These are phyloP conservation scores for Agrocybe praecox DNA, from an alignment of 768 basidiomycete species.

Conservation along the genomic window DNA sequence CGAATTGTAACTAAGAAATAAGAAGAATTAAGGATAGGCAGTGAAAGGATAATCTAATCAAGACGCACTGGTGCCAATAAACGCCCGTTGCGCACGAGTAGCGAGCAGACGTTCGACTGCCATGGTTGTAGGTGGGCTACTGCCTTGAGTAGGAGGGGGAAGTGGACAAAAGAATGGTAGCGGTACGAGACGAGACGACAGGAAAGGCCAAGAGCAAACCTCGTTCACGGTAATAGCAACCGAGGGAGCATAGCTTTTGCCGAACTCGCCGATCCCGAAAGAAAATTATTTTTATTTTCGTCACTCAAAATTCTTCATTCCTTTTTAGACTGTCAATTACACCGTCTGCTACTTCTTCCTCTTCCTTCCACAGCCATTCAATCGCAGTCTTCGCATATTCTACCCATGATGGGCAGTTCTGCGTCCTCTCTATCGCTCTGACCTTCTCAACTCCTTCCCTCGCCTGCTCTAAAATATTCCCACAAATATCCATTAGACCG, in stretches of 20 bases:
- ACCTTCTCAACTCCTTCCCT: slow-evolving; percentile 11
- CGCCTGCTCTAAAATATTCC: slow-evolving; percentile 19
- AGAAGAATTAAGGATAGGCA: slow-evolving; percentile 5
- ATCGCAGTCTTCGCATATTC: slow-evolving; percentile 29
- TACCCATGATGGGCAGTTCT: slow-evolving; percentile 6
- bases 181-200: not conserved
- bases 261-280: not conserved
- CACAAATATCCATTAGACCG: slow-evolving; percentile 41
- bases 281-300: not conserved
- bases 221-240: not conserved
- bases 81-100: slow-evolving; percentile 72
- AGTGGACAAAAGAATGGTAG: slow-evolving; percentile 3
- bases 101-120: slow-evolving; percentile 71
- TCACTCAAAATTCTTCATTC: slow-evolving; percentile 49
- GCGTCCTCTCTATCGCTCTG: not conserved
- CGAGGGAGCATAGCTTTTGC: not conserved
- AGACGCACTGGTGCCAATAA: slow-evolving; percentile 68
- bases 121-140: slow-evolving; percentile 43
- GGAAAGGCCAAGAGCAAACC: not conserved
- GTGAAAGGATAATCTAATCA: slow-evolving; percentile 1
- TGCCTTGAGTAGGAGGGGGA: slow-evolving; percentile 3
- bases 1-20: slow-evolving; percentile 53
- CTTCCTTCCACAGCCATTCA: slow-evolving; percentile 62
- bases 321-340: slow-evolving; percentile 47
- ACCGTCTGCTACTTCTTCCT: slow-evolving; percentile 49